Evolutionary conservation across 768 basidiomycete genomes (phyloP), one percentile per base, ranked within the genome.

Genomic region (Hypholoma sublateritium): DNA sequence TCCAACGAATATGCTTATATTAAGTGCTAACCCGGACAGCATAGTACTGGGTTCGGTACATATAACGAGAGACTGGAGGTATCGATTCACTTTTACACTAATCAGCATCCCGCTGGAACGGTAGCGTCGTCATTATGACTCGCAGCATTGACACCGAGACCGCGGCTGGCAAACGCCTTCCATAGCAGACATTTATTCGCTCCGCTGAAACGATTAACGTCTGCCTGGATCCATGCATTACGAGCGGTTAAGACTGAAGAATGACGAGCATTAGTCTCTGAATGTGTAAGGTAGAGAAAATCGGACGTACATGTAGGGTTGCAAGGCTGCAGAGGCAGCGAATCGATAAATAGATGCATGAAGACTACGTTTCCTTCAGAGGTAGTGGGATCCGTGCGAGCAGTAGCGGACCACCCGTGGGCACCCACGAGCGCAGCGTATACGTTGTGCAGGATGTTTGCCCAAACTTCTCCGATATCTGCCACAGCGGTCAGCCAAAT

Each of bases 401-500:
- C 76, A 6, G 70, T 72, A 0, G 61, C 39, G 2, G 74, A 73
- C 56, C 72, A 78, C 0, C 77, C 77, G 47, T 66, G 70, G 8
- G 65, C 66, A 0, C 25, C 59, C 7, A 79, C 75, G 5, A 79
- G 74, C 0, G 69, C 69, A n/a, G 75, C 73, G 49, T 74, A 75
- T 5, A 80, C 73, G 41, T 76, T 76, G 60, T 75, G 75, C 0
- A 79, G 69, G 53, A 77, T 75, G 64, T 76, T 79, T 0, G 79
- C 77, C 77, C 77, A 80, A 21, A 87, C 77, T 65, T 86, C 84
- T 43, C 86, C 86, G 55, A 86, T 84, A 44, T 64, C 76, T 76
- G 53, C 9, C 28, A 19, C 3, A 5, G 16, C 21, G 5, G 14
- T 22, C 5, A 2, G 5, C 34, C 13, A 45, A 16, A 1, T 11